Evolutionary conservation across 1,139 yeast species (phyloP), one percentile per base, ranked within the genome.

Genomic region (Debaryomycetaceae sp.): DNA sequence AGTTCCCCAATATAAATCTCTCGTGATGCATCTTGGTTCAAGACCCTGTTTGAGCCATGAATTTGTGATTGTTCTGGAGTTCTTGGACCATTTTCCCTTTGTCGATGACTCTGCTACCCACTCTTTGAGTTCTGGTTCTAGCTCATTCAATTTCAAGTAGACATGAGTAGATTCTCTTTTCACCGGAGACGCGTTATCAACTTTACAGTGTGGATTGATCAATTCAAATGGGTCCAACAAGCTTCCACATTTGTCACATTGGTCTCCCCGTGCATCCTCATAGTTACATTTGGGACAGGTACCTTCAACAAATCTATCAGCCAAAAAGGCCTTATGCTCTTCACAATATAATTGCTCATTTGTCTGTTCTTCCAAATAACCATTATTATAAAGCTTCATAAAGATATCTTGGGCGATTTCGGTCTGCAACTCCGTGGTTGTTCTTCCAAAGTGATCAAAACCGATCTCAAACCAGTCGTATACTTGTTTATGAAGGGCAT

Each of bases 201-300:
- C 69, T 70, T 95, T 93, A 80, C 99, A 93, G 58, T 96, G 86
- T 45, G 99, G 99, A 50, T 90, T 78, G 54, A 91, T 84, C 62
- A 93, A 80, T 65, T 93, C 98, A 62, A 90, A 85, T 41, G 99
- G 96, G 63, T 91, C 89, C 56, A 95, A 76, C 53, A 93, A 76
- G 48, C 75, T 70, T 50, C 99, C 99, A 75, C 99, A 93, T 59
- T 85, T 86, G 66, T 93, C 99, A 78, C 99, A 93, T 73, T 93
- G 99, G 65, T 93, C 99, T 56, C 99, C 99, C 66, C 99, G 83
- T 35, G 99, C 99, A 65, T 93, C 99, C 51, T 87, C 96, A 61
- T 90, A 93, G 38, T 75, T 79, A 74, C 99, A 93, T 66, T 85
- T 85, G 49, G 99, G 99, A 73, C 99, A 93, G 42, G 84, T 88